Conservation (phyloP, 441 rosid species). For the Gossypium schwendimanii region DNA sequence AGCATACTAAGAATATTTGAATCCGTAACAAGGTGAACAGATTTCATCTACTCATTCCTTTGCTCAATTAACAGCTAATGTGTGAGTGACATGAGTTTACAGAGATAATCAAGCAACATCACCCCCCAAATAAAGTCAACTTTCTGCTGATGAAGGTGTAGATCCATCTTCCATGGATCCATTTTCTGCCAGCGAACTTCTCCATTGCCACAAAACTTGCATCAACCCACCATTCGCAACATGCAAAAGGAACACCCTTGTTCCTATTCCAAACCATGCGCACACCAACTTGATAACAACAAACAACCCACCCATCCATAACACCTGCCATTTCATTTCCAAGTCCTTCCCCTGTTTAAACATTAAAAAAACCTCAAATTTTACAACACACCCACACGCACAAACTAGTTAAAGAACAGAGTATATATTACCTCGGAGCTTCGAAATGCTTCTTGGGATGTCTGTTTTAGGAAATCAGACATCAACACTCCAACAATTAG, state of each 20-base stretch:
- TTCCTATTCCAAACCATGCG: slow-evolving; percentile 14
- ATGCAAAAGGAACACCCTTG: slow-evolving; percentile 29
- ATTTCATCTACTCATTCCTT: background rate
- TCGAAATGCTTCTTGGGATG: background rate
- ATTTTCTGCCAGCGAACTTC: slow-evolving; percentile 12
- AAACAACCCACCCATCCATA: slow-evolving; percentile 28
- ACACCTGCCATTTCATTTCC: slow-evolving; percentile 15
- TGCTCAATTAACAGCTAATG: background rate
- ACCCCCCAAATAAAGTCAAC: background rate
- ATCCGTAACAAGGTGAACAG: background rate
- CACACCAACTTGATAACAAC: slow-evolving; percentile 29
- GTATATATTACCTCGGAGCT: background rate
- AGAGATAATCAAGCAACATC: background rate
- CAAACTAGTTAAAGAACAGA: background rate
- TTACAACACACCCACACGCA: background rate
- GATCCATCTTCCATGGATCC: background rate
- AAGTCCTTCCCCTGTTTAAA: slow-evolving; percentile 28
- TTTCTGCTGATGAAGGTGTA: background rate
- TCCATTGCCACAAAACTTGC: slow-evolving; percentile 48
- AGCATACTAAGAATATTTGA: background rate
- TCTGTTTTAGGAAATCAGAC: background rate
- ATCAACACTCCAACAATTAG: background rate
- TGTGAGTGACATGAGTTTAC: background rate
- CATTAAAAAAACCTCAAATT: background rate
- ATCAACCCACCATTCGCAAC: slow-evolving; percentile 50